Conservation (phyloP, 768 basidiomycete species). For the Termitomyces sp. region DNA sequence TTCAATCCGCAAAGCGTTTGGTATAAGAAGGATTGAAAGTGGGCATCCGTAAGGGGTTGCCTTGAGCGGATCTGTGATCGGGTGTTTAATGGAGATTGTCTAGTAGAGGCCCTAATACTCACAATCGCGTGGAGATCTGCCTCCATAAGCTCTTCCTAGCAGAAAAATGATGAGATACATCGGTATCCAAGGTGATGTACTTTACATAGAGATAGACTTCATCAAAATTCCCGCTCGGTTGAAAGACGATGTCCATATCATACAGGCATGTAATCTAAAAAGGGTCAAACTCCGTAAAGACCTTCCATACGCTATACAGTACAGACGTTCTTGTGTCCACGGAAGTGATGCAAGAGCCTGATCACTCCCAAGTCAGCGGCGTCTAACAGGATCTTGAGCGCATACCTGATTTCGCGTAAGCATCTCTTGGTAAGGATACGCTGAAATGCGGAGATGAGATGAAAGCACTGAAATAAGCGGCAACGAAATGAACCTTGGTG, state of each 20-base stretch:
- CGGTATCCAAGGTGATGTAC: constrained; percentile 9
- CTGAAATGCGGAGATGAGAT: constrained; percentile 28
- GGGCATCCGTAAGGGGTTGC: constrained; percentile 84
- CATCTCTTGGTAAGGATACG: constrained; percentile 96
- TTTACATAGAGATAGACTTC: constrained; percentile 91
- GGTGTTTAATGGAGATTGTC: neutral
- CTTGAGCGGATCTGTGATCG: constrained; percentile 68
- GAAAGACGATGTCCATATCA: constrained; percentile 97
- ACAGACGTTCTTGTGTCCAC: constrained; percentile 96
- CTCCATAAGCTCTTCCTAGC: constrained; percentile 99
- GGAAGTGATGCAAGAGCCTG: constrained; percentile 93
- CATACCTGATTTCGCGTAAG: constrained; percentile 87
- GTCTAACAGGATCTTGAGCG: constrained; percentile 3
- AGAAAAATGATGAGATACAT: constrained; percentile 3
- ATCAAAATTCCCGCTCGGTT: constrained; percentile 87
- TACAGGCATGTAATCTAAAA: constrained; percentile 90
- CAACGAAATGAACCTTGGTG: constrained; percentile 51
- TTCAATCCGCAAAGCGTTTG: constrained; percentile 98
- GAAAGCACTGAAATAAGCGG: neutral
- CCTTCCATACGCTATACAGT: neutral
- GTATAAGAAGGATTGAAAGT: constrained; percentile 96
- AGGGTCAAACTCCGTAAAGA: constrained; percentile 8
- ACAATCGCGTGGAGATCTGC: constrained; percentile 99
- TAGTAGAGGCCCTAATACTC: constrained; percentile 17
- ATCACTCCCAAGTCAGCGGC: constrained; percentile 5